Evolutionary conservation across 1,284 basidiomycete genomes (phyloP), one percentile per base, ranked within the genome.

Genomic region (Moesziomyces parantarcticus): DNA sequence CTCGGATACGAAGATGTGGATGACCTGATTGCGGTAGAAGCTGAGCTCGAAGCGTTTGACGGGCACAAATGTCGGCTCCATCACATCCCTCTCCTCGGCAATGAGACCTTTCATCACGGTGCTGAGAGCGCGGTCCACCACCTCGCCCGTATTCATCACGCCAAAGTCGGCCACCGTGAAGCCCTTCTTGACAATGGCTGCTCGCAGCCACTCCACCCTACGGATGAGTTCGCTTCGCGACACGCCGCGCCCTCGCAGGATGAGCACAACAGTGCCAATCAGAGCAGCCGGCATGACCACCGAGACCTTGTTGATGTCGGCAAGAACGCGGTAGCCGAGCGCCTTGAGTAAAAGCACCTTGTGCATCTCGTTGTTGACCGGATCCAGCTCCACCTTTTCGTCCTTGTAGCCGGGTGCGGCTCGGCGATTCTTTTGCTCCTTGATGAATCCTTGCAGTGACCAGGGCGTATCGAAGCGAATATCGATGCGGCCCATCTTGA

Each of bases 391-490:
- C 9, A 72, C 62, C 43, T 64, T 68, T 54, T 53, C 54, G 42
- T 52, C 55, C 50, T 55, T 66, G 58, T 46, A 50, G 46, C 50
- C 72, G 1, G 56, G 61, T 0, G 72, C 67, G n/a, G 65, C 72
- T 39, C 68, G 60, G 5, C 80, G 70, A 25, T 74, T 68, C 41
- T 66, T 64, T 29, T 84, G 83, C 20, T 83, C 81, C 25, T 77
- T 60, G 48, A 85, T 68, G 54, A 81, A 85, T 16, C 64, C 75
- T 11, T 72, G 74, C 11, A 85, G 75, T n/a, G 81, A 83, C 76
- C 83, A 85, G 3, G 84, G 84, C n/a, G 77, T 74, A 58, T 84
- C 75, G 73, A 85, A 85, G 45, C 84, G 81, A 14, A 85, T 80
- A 55, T 84, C 84, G 68, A 85, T 85, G 20, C 84, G 61, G 7